Conservation (phyloP, 148 eudicot genomes). For the Rhododendron griersonianum region DNA sequence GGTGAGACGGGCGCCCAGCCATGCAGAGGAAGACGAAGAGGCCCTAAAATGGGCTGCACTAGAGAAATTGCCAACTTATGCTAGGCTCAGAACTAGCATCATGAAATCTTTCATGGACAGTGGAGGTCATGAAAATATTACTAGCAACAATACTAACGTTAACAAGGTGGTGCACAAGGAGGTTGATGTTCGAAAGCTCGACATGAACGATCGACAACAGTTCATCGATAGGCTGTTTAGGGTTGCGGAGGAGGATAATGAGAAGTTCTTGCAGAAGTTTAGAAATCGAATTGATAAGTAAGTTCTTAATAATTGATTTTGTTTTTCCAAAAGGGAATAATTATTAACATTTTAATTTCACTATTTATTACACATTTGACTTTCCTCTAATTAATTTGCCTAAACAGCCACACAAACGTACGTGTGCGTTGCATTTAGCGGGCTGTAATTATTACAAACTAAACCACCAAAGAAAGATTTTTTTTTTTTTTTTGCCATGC, state of each 20-base stretch:
- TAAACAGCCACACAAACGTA: not conserved
- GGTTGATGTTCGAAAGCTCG: conserved; percentile 71
- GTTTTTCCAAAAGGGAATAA: not conserved
- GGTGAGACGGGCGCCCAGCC: conserved; percentile 28
- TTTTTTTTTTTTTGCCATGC: not conserved
- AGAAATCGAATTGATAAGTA: conserved; percentile 77
- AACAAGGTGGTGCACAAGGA: conserved; percentile 41
- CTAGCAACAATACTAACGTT: not conserved
- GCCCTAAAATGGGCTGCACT: conserved; percentile 90
- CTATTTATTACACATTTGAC: too few species aligned
- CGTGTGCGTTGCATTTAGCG: not conserved
- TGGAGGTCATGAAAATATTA: not conserved
- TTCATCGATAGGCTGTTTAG: conserved; percentile 45
- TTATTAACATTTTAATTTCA: too few species aligned
- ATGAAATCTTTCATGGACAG: conserved; percentile 43
- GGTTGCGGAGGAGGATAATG: conserved; percentile 59
- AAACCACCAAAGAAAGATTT: not conserved
- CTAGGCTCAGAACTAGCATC: conserved; percentile 70
- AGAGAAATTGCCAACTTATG: conserved; percentile 83
- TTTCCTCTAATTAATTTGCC: too few species aligned
- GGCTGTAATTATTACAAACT: not conserved
- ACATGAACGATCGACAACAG: conserved; percentile 41
- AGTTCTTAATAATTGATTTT: conserved; percentile 17
- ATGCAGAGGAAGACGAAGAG: conserved; percentile 79
- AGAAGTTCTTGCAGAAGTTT: conserved; percentile 68